These are phyloP conservation scores for Cryptococcus maquisensis DNA, from an alignment of 1,284 basidiomycete genomes.

Conservation along the genomic window DNA sequence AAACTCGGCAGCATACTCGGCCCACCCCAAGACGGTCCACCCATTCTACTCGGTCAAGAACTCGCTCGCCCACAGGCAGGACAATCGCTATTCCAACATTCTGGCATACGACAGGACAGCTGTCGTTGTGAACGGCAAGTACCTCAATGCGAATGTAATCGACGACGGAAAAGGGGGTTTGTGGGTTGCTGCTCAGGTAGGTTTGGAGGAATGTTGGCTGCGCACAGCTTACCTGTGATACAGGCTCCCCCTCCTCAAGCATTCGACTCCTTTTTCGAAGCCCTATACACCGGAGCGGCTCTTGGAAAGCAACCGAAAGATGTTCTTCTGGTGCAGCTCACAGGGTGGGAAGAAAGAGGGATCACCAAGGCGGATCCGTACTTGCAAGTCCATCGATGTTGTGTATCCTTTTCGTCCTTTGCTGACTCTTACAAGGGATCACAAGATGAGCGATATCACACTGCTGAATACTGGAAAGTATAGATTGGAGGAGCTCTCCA, in stretches of 20 bases:
- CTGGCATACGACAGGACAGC: constrained; percentile 42
- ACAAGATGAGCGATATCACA: constrained; percentile 6
- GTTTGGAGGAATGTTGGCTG: constrained; percentile 1
- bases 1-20: neutral
- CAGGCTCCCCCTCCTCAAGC: constrained; percentile 38
- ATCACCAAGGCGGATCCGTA: constrained; percentile 41
- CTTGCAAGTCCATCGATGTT: constrained; percentile 20
- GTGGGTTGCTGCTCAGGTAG: constrained; percentile 46
- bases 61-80: constrained; percentile 15
- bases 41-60: constrained; percentile 29
- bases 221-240: neutral
- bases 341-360: constrained; percentile 38
- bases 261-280: constrained; percentile 33
- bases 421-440: constrained; percentile 7
- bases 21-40: constrained; percentile 2
- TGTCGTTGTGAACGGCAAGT: constrained; percentile 23
- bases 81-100: constrained; percentile 42
- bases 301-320: constrained; percentile 16
- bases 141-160: constrained; percentile 44
- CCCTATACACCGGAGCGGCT: constrained; percentile 27
- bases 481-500: constrained; percentile 11
- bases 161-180: constrained; percentile 21
- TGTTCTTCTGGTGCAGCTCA: constrained; percentile 42
- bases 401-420: no score
- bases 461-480: constrained; percentile 1